phyloP scores from a whole-genome alignment of 139 green algal species.

The Pseudopediastrum boryanum region DNA sequence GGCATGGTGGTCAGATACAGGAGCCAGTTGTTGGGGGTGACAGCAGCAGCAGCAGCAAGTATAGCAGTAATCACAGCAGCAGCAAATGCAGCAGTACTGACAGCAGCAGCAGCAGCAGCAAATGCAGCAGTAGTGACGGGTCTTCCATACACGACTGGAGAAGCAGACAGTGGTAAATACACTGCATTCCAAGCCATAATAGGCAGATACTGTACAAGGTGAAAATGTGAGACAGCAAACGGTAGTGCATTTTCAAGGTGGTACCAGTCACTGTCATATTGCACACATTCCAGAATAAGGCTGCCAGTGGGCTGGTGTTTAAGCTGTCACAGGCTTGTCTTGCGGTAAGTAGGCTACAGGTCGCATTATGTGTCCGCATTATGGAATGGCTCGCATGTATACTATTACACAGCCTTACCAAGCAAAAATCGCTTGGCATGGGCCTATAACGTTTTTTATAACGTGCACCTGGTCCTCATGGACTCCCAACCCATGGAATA shows the following conservation, averaged over 20 bases:
- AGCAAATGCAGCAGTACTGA: not conserved
- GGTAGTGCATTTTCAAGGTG: not conserved
- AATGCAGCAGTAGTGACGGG: no score
- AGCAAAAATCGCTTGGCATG: no score
- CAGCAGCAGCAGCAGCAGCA: not conserved
- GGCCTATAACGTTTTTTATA: no score
- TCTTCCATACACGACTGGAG: slow-evolving; percentile 12
- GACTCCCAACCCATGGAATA: no score
- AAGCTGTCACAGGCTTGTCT: no score
- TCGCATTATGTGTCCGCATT: no score
- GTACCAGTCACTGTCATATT: not conserved
- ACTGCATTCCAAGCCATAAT: not conserved
- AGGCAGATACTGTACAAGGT: not conserved
- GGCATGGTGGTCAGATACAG: not conserved
- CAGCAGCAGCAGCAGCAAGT: slow-evolving; percentile 9
- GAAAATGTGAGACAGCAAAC: not conserved
- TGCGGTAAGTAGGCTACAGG: no score
- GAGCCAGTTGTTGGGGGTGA: not conserved
- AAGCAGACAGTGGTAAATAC: no score
- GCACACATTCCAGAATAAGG: not conserved
- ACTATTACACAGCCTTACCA: no score
- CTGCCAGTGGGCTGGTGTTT: no score
- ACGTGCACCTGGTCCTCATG: no score
- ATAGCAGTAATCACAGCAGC: slow-evolving; percentile 5
- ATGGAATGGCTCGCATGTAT: no score